A percentile compares a stretch with the other conserved stretches of the same genome.
Evolutionary conservation across 2,329 filamentous ascomycete genomes (phyloP).

Genomic region (Trichoderma sp.): DNA sequence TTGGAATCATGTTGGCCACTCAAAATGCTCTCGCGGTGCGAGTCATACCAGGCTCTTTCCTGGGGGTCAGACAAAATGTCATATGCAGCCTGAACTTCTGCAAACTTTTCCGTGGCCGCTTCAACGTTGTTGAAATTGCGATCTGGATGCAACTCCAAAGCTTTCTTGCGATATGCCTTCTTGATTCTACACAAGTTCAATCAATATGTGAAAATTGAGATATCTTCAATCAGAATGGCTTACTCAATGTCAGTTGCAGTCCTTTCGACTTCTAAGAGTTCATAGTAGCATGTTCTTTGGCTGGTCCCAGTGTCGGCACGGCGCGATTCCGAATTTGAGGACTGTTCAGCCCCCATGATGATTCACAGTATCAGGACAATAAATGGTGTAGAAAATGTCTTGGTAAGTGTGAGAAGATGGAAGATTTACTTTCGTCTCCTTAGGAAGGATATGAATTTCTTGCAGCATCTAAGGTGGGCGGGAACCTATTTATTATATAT

Average conservation of each 20-base stretch:
- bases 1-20: slow-evolving; percentile 56
- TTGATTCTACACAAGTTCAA: slow-evolving; percentile 63
- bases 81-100: slow-evolving; percentile 89
- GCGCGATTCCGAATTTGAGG: slow-evolving; percentile 38
- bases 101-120: slow-evolving; percentile 78
- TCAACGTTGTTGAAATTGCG: slow-evolving; percentile 87
- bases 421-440: background rate
- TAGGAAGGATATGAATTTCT: background rate
- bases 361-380: background rate
- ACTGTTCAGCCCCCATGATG: slow-evolving; percentile 57
- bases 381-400: background rate
- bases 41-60: slow-evolving; percentile 96
- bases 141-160: slow-evolving; percentile 91
- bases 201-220: background rate
- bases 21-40: slow-evolving; percentile 83
- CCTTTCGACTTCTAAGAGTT: slow-evolving; percentile 71
- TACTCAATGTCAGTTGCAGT: slow-evolving; percentile 79
- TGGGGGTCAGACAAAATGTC: slow-evolving; percentile 95
- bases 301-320: slow-evolving; percentile 29
- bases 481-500: background rate
- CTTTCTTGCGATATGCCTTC: slow-evolving; percentile 86
- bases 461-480: background rate
- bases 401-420: background rate
- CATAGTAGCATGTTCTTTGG: slow-evolving; percentile 80
- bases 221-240: slow-evolving; percentile 26